A percentile compares a stretch with the other conserved stretches of the same genome.
Evolutionary conservation across 495 filamentous ascomycete species (phyloP).

Genomic region (Thermothielavioides terrestris): DNA sequence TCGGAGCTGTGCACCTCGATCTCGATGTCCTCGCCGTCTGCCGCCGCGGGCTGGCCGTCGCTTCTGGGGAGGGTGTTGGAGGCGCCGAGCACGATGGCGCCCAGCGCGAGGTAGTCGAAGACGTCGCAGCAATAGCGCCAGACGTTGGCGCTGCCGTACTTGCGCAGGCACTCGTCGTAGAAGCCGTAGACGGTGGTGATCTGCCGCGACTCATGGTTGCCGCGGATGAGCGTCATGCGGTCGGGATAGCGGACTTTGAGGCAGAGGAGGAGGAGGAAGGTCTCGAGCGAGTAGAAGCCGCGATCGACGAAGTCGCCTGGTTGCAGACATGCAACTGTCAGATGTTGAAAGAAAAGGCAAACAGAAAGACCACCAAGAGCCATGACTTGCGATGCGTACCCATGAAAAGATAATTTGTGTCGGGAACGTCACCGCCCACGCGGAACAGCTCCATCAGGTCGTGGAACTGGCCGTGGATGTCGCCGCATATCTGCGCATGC

Average conservation of each 20-base stretch:
- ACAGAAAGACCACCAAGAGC: too few species aligned
- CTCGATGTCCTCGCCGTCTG: conserved; percentile 65
- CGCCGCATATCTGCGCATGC: conserved; percentile 83
- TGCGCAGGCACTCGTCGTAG: conserved; percentile 95
- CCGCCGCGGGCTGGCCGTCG: conserved; percentile 36
- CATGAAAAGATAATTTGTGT: conserved; percentile 99
- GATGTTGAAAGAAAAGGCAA: neutral
- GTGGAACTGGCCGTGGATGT: conserved; percentile 98
- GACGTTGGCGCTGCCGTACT: conserved; percentile 95
- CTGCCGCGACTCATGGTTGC: conserved; percentile 95
- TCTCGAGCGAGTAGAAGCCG: conserved; percentile 95
- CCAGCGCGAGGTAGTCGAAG: conserved; percentile 94
- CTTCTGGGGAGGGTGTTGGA: conserved; percentile 55
- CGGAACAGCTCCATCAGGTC: conserved; percentile 98
- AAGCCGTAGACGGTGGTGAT: conserved; percentile 98
- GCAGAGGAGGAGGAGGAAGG: conserved; percentile 86
- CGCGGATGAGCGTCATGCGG: conserved; percentile 92
- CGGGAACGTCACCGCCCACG: conserved; percentile 88
- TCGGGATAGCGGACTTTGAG: conserved; percentile 97
- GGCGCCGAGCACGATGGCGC: conserved; percentile 86
- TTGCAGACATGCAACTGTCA: neutral
- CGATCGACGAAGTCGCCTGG: conserved; percentile 93
- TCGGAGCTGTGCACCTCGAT: conserved; percentile 82
- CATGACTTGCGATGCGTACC: conserved; percentile 38
- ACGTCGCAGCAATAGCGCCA: conserved; percentile 99